Base-by-base conservation (phyloP, 2,329 filamentous ascomycete species). In the Talaromyces rugulosus region DNA sequence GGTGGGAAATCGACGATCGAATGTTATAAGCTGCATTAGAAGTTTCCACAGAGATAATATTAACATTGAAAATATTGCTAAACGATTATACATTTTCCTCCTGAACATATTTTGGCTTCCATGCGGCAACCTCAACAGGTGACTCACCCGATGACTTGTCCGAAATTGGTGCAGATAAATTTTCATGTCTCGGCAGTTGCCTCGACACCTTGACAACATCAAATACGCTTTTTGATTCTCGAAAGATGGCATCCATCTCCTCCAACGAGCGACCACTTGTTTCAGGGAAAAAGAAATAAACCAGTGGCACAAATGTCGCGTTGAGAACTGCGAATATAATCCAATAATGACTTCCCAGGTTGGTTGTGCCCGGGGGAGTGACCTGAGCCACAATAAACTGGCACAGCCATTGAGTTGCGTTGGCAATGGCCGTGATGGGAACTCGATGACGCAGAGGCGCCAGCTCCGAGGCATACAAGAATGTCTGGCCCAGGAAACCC, bases 401-500 rank as follows among this genome's bases (percentile, higher is more conserved):
- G 55, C 69, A 74, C 6, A 69, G 64, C 74, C 75, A 78, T 64
- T 77, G 77, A 47, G 70, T 71, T 12, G 70, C 69, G 1, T 74
- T 78, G 1, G 74, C 67, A 14, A 78, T 61, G 1, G 73, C 71
- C 34, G 77, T 73, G 5, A 72, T 73, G 55, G 75, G 76, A 42
- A 74, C 72, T 3, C 75, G 70, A 54, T 75, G 72, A 58, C 75
- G 72, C 6, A 76, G 65, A 2, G 77, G 76, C 62, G 78, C 77
- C 63, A 79, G 75, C 64, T 80, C 78, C 2, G 72, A 72, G 5
- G 72, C 73, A 56, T 78, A 78, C 44, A 89, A 81, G 69, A 89
- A 89, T 1, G 86, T 86, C 74, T 83, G 87, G 4, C 86, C 85
- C 31, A 89, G 87, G 57, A 91, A 83, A 23, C 81, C 87, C 16